Evolutionary conservation across 2,329 filamentous ascomycete genomes (phyloP).

Genomic region (Rosellinia necatrix): DNA sequence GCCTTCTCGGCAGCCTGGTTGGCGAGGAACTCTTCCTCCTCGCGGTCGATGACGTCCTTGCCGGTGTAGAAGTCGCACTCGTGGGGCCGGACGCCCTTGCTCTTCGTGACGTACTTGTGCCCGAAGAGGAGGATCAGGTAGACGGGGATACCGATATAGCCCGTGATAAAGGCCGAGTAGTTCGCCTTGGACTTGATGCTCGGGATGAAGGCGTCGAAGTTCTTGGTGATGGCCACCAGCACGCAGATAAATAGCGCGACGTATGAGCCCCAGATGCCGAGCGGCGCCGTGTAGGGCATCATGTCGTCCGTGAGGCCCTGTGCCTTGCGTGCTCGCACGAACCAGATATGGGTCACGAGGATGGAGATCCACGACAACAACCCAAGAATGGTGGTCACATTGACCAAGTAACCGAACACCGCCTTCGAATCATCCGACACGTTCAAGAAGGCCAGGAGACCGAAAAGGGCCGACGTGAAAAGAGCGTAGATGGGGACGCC

Average conservation of each 20-base stretch:
- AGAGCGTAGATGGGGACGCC: slow-evolving; percentile 74
- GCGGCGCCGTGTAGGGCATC: slow-evolving; percentile 69
- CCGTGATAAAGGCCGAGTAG: slow-evolving; percentile 77
- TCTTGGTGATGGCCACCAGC: slow-evolving; percentile 80
- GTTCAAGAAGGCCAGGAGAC: slow-evolving; percentile 71
- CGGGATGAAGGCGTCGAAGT: slow-evolving; percentile 72
- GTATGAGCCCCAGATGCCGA: slow-evolving; percentile 73
- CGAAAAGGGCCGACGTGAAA: slow-evolving; percentile 63
- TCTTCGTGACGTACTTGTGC: slow-evolving; percentile 64
- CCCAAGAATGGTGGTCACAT: slow-evolving; percentile 69
- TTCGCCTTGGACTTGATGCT: slow-evolving; percentile 46
- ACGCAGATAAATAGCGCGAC: slow-evolving; percentile 71
- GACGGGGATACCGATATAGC: slow-evolving; percentile 76
- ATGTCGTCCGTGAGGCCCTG: slow-evolving; percentile 60
- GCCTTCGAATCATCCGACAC: slow-evolving; percentile 59
- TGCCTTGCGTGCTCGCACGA: slow-evolving; percentile 64
- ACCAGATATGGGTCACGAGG: slow-evolving; percentile 69
- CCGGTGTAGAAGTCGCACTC: slow-evolving; percentile 73
- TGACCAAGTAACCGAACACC: slow-evolving; percentile 70
- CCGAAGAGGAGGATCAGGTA: slow-evolving; percentile 73
- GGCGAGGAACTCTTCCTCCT: slow-evolving; percentile 72
- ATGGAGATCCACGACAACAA: slow-evolving; percentile 71
- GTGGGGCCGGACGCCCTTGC: slow-evolving; percentile 58
- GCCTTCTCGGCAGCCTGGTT: slow-evolving; percentile 49
- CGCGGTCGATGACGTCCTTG: slow-evolving; percentile 73